A percentile compares a stretch with the other conserved stretches of the same genome.
Conservation (phyloP, 257 asterid species). For the Anisodus tanguticus region DNA sequence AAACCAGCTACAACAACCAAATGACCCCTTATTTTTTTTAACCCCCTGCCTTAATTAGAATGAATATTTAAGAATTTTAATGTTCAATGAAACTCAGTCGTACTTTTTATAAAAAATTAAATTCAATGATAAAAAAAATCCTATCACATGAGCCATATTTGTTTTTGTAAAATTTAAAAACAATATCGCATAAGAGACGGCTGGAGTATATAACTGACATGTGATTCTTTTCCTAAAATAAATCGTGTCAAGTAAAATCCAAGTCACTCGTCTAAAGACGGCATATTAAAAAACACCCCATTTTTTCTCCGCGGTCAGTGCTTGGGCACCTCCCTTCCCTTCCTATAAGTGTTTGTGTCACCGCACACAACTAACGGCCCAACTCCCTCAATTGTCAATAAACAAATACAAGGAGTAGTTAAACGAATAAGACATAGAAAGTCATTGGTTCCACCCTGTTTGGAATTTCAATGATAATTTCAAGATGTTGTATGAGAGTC, state of each 20-base stretch:
- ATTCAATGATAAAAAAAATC: neutral
- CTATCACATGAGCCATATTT: neutral
- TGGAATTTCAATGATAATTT: neutral
- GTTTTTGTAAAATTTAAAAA: neutral
- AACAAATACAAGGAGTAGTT: neutral
- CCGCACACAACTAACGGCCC: slow-evolving; percentile 24
- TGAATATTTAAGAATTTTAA: too few species aligned
- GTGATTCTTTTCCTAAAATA: neutral
- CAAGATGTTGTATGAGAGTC: neutral
- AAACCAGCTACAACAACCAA: too few species aligned
- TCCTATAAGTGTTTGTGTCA: slow-evolving; percentile 13
- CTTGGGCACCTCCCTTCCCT: slow-evolving; percentile 18
- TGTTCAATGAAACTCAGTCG: too few species aligned
- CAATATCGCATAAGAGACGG: neutral
- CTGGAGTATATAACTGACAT: neutral
- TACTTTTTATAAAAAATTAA: too few species aligned
- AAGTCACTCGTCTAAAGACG: neutral
- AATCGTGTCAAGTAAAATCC: neutral
- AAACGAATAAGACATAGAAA: neutral
- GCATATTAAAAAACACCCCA: neutral
- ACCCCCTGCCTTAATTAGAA: too few species aligned
- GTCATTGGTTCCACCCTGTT: neutral
- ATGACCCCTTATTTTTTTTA: too few species aligned
- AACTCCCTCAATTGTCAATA: neutral
- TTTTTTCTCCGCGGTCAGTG: slow-evolving; percentile 15